A percentile compares a stretch with the other conserved stretches of the same genome.
Evolutionary conservation across 768 basidiomycete species (phyloP).

Genomic region (Lenzites betulinus): DNA sequence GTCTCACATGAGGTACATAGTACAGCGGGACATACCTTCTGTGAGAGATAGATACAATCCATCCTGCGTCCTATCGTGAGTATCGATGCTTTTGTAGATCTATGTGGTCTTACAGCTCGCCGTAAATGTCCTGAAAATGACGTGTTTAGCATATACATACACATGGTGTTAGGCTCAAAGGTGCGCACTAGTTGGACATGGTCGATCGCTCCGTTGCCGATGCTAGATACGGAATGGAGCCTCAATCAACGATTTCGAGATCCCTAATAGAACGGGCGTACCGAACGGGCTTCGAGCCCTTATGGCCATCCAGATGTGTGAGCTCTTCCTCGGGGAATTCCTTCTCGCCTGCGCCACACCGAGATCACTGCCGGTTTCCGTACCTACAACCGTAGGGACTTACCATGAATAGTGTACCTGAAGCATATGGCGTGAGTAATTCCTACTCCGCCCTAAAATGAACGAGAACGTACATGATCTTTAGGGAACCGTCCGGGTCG

Average conservation of each 20-base stretch:
- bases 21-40: conserved; percentile 60
- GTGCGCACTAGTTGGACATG: conserved; percentile 77
- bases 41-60: conserved; percentile 96
- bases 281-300: conserved; percentile 82
- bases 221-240: conserved; percentile 39
- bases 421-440: neutral
- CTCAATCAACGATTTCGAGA: neutral
- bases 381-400: neutral
- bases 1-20: neutral
- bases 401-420: conserved; percentile 88
- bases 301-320: conserved; percentile 84
- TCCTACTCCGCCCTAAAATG: neutral
- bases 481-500: conserved; percentile 88
- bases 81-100: neutral
- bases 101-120: conserved; percentile 68
- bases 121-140: conserved; percentile 83
- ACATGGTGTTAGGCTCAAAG: neutral
- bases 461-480: conserved; percentile 73
- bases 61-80: conserved; percentile 48
- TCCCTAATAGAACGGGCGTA: conserved; percentile 16
- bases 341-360: conserved; percentile 51
- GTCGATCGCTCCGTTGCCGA: conserved; percentile 95
- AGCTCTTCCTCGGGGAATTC: conserved; percentile 81
- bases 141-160: neutral
- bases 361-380: no score